Base-by-base conservation (phyloP, 768 basidiomycete species). In the Russula vinacea region DNA sequence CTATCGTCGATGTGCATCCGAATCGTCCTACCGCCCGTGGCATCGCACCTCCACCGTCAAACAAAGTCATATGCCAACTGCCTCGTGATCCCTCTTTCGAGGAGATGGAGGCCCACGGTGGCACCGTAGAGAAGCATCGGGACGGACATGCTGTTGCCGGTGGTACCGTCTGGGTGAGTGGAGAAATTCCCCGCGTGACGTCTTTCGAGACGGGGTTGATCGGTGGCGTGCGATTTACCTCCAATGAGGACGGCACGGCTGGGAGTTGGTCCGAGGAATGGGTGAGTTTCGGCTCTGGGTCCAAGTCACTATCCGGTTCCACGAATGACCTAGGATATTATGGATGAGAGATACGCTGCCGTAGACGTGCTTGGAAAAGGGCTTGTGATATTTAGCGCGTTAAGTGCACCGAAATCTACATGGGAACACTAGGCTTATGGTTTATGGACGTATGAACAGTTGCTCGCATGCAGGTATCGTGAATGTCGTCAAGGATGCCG, bases 401-500 rank as follows among this genome's bases (percentile, higher is more conserved):
- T 64, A 10, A 73, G 90, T 80, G 13, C n/a, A 16, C 47, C 55
- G 26, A 35, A 13, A 32, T 47, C 35, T 8, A 16, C 29, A 32
- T 47, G 39, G 26, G 39, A 49, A 2, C 24, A 16, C 51, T 39
- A 44, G 19, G 33, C 35, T 29, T 29, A 47, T 32, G 17, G 55
- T 1, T n/a, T n/a, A n/a, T n/a, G n/a, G n/a, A n/a, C n/a, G n/a
- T 32, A 16, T 53, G 19, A 40, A 19, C 58, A 84, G 83, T 33
- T 87, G 85, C 67, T 86, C 85, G 7, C 91, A 93, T 75, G 91
- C 92, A 3, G 92, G 91, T 0, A 91, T 93, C 60, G 86, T 90
- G 50, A 94, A 94, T 67, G 92, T 94, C 32, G 77, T 89, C 60
- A 85, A 80, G 67, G 85, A 91, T 69, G 91, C 88, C 1, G 75